Base-by-base conservation (phyloP, 2,329 filamentous ascomycete genomes). In the Fusarium verrucosum region DNA sequence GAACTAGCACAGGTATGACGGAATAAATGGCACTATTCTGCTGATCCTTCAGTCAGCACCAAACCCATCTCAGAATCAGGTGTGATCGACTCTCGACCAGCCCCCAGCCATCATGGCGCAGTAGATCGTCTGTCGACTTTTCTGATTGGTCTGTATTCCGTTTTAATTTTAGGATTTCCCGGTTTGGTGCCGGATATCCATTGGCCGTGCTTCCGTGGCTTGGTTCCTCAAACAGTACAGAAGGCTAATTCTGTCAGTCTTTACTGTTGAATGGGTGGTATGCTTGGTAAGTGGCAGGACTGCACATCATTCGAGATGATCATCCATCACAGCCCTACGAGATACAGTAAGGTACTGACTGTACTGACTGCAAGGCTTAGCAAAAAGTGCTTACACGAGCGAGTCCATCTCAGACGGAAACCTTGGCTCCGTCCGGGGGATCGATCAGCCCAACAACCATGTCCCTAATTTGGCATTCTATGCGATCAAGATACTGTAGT, bases 21-120 rank as follows among this genome's bases (percentile, higher is more conserved):
- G 40, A 51, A 20, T 33, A 10, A 20, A 22, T 35, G 19, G 22
- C 28, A 36, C 28, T 22, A 47, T 26, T 41, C 25, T 47, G 44
- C 41, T 23, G 62, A 65, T 65, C 62, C 44, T 40, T 25, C 37
- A 10, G 40, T 46, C 51, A 65, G 57, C 62, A 47, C 57, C 50
- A 62, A 43, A 42, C 36, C 55, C 49, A 5, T 51, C 40, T 47
- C 40, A 51, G 49, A n/a, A 17, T 22, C 37, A 43, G 23, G 43
- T 25, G 35, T 49, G 36, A 41, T 20, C 26, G 50, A 47, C 37
- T 19, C 37, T 25, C 37, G 26, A 41, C 53, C 33, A 38, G 10
- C 41, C 53, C 56, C 46, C 53, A 26, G 26, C 17, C 40, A 17
- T 46, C n/a, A 51, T 49, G 62, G 62, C 58, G 62, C 58, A 66